phyloP scores from a whole-genome alignment of 768 basidiomycete species.

The Crucibulum laeve region DNA sequence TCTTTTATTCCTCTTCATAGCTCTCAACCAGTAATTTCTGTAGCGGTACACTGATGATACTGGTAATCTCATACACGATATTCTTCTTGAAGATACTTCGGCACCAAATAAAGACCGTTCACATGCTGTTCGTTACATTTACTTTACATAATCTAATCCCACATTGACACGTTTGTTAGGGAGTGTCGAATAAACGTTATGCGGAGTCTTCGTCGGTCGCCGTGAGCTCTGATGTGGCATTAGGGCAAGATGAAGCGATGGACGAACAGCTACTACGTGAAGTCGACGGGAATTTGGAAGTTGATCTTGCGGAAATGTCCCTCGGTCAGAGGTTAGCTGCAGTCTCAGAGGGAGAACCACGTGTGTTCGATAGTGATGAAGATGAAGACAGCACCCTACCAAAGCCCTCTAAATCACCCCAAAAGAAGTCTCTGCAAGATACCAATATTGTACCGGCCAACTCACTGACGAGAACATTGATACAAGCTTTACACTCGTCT shows the following conservation, averaged over 20 bases:
- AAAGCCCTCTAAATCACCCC: constrained; percentile 23
- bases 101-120: no score
- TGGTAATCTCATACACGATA: constrained; percentile 48
- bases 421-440: constrained; percentile 26
- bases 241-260: constrained; percentile 54
- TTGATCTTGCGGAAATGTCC: constrained; percentile 85
- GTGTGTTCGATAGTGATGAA: constrained; percentile 44
- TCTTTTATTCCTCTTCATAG: constrained; percentile 2
- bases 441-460: constrained; percentile 62
- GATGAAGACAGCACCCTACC: constrained; percentile 22
- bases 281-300: constrained; percentile 70
- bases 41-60: constrained; percentile 54
- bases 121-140: background rate
- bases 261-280: constrained; percentile 47
- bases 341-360: constrained; percentile 48
- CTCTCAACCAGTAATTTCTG: constrained; percentile 8
- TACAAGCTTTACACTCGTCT: constrained; percentile 94
- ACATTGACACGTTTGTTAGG: constrained; percentile 21
- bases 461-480: constrained; percentile 88
- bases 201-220: constrained; percentile 56
- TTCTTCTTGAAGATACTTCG: constrained; percentile 42
- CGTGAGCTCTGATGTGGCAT: constrained; percentile 61
- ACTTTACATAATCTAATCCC: background rate
- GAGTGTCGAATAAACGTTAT: constrained; percentile 59
- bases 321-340: constrained; percentile 88